These are phyloP conservation scores for Aspergillus sp. DNA, from an alignment of 2,329 filamentous ascomycete species.

Conservation along the genomic window DNA sequence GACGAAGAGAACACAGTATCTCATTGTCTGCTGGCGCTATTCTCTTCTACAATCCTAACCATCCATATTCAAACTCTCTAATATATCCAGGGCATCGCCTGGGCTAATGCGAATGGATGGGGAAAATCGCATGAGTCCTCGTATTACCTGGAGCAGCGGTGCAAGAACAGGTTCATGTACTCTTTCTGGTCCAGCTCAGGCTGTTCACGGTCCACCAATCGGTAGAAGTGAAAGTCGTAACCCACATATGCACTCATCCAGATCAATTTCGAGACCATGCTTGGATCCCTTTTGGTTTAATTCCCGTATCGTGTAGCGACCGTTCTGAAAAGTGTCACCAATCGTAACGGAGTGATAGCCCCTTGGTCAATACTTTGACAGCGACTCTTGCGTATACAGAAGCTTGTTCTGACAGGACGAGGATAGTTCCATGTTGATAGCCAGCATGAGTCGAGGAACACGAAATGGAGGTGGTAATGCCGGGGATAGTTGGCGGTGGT, in stretches of 20 bases:
- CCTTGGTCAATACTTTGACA: slow-evolving; percentile 34
- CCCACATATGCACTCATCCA: slow-evolving; percentile 13
- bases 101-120: slow-evolving; percentile 19
- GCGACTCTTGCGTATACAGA: slow-evolving; percentile 24
- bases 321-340: slow-evolving; percentile 40
- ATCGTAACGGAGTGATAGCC: slow-evolving; percentile 46
- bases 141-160: not conserved
- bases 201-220: slow-evolving; percentile 14
- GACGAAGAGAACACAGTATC: no score
- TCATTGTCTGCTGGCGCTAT: no score
- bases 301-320: slow-evolving; percentile 39
- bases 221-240: slow-evolving; percentile 8
- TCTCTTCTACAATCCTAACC: no score
- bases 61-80: no score
- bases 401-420: slow-evolving; percentile 19
- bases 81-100: slow-evolving; percentile 16
- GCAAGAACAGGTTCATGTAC: no score
- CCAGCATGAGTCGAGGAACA: no score
- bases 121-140: slow-evolving; percentile 21
- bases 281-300: slow-evolving; percentile 7
- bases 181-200: not conserved
- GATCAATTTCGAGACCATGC: slow-evolving; percentile 6
- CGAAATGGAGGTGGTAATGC: no score
- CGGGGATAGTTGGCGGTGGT: not conserved
- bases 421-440: slow-evolving; percentile 14